These are phyloP conservation scores for Xylaria sp. DNA, from an alignment of 2,329 filamentous ascomycete species.

Conservation along the genomic window DNA sequence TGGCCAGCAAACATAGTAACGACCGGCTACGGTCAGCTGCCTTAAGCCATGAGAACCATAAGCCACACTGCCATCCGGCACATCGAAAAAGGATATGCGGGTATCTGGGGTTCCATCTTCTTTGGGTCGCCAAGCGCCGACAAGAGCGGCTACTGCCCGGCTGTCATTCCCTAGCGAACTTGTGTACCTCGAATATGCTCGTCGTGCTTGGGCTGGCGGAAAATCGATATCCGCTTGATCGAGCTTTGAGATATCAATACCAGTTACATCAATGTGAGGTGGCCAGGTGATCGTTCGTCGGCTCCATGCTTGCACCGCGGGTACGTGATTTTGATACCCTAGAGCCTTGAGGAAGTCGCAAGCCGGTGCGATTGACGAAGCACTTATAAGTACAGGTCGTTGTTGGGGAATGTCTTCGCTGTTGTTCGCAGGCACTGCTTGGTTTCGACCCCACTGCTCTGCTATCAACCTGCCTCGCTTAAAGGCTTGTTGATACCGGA, in stretches of 20 bases:
- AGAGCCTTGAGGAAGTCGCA: slow-evolving; percentile 16
- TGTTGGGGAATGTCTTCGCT: slow-evolving; percentile 16
- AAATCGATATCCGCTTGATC: not conserved
- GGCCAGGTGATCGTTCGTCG: slow-evolving; percentile 9
- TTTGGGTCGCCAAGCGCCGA: not conserved
- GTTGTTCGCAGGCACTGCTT: not conserved
- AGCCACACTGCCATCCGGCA: slow-evolving; percentile 1
- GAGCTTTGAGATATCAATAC: not conserved
- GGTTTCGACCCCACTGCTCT: slow-evolving; percentile 14
- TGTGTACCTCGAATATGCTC: not conserved
- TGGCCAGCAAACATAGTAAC: slow-evolving; percentile 17
- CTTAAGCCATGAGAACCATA: slow-evolving; percentile 5
- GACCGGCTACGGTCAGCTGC: not conserved
- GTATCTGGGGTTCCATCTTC: slow-evolving; percentile 9
- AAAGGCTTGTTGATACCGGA: not conserved
- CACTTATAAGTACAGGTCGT: slow-evolving; percentile 5
- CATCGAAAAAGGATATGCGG: slow-evolving; percentile 11
- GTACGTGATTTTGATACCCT: not conserved
- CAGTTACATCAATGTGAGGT: slow-evolving; percentile 3
- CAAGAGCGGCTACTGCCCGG: slow-evolving; percentile 6
- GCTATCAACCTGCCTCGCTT: not conserved
- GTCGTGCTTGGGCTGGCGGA: not conserved
- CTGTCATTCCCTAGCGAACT: not conserved
- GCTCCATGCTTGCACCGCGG: slow-evolving; percentile 6
- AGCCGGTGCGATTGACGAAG: slow-evolving; percentile 16